A percentile compares a stretch with the other conserved stretches of the same genome.
Conservation (phyloP, 208 protist genomes). For the Crithidia brevicula region DNA sequence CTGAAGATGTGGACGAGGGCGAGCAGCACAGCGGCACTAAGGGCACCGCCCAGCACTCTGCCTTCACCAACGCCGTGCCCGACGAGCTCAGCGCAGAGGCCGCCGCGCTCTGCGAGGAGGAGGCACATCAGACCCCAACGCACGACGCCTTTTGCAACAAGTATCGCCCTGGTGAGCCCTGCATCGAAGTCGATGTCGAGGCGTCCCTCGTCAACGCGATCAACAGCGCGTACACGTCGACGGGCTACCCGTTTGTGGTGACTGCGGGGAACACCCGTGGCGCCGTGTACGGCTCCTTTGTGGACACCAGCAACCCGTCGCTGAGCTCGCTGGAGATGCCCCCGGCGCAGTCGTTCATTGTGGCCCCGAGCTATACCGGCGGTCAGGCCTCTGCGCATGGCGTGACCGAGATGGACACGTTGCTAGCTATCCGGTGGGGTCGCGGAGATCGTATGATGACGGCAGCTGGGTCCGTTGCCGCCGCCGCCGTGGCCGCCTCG, state of each 20-base stretch:
- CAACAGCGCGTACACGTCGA: constrained; percentile 75
- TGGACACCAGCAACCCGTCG: constrained; percentile 63
- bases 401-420: constrained; percentile 42
- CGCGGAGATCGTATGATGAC: constrained; percentile 42
- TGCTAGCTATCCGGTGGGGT: constrained; percentile 55
- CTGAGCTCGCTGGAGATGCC: constrained; percentile 71
- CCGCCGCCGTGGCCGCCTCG: constrained; percentile 10
- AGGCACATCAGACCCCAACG: constrained; percentile 20
- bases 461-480: constrained; percentile 5
- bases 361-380: constrained; percentile 26
- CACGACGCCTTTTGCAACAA: constrained; percentile 30
- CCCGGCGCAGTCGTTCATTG: constrained; percentile 61
- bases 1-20: constrained; percentile 16
- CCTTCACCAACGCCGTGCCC: constrained; percentile 12
- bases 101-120: constrained; percentile 14
- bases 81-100: constrained; percentile 21
- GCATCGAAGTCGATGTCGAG: constrained; percentile 48
- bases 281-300: constrained; percentile 70
- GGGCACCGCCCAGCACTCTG: not conserved
- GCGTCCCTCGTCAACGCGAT: constrained; percentile 72
- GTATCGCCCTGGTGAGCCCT: constrained; percentile 35
- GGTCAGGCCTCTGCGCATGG: not conserved
- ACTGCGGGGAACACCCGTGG: constrained; percentile 37
- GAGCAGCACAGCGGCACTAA: not conserved
- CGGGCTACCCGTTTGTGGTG: constrained; percentile 69